phyloP scores from a whole-genome alignment of 768 basidiomycete genomes.

The Russula sp. region DNA sequence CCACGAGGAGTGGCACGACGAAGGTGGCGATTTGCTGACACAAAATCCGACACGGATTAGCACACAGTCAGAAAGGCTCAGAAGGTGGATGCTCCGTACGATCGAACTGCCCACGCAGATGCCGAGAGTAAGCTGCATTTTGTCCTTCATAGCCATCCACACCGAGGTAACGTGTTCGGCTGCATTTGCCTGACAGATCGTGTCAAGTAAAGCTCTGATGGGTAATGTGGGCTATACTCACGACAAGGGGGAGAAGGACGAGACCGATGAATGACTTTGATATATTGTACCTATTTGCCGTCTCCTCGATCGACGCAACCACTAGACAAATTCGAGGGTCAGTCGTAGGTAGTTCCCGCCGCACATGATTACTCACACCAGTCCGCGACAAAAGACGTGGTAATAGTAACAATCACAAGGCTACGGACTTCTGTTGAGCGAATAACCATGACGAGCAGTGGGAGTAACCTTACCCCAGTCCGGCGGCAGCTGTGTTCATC shows the following conservation, averaged over 20 bases:
- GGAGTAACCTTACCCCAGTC: constrained; percentile 42
- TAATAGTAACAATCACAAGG: constrained; percentile 68
- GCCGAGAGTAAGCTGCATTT: constrained; percentile 71
- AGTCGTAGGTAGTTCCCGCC: constrained; percentile 4
- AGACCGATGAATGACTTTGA: constrained; percentile 85
- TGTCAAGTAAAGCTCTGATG: not conserved
- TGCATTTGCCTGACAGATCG: constrained; percentile 59
- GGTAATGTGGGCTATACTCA: constrained; percentile 38
- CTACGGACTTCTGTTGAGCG: constrained; percentile 37
- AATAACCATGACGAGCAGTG: not conserved
- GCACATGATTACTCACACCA: constrained; percentile 56
- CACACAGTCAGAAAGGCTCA: not conserved
- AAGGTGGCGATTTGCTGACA: constrained; percentile 79
- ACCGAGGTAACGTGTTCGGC: constrained; percentile 84
- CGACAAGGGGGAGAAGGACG: constrained; percentile 85
- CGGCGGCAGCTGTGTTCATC: constrained; percentile 74
- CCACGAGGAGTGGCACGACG: constrained; percentile 82
- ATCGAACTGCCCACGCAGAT: constrained; percentile 82
- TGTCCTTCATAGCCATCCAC: constrained; percentile 83
- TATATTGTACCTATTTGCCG: constrained; percentile 73
- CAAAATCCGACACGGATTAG: not conserved
- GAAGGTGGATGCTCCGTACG: constrained; percentile 42
- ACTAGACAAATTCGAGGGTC: constrained; percentile 43
- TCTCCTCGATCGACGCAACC: constrained; percentile 91
- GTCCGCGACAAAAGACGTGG: constrained; percentile 89